phyloP scores from a whole-genome alignment of 768 basidiomycete species.

The Hirschioporus abietinus region DNA sequence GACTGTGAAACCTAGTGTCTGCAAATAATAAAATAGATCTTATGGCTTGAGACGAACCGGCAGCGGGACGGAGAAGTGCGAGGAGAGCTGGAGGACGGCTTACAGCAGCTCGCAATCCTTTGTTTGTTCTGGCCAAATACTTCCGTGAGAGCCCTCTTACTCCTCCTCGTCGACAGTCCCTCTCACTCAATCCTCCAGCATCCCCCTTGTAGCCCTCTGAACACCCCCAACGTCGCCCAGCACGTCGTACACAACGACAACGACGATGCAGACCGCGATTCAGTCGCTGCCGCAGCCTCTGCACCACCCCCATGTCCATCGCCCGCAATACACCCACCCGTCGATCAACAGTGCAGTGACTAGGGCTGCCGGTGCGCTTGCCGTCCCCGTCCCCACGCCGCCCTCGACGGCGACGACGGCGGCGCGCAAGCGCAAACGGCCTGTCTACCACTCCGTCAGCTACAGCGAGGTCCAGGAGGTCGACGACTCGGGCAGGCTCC shows the following conservation, averaged over 20 bases:
- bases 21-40: too few relatives aligned
- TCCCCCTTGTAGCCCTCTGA: constrained; percentile 17
- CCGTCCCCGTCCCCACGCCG: constrained; percentile 55
- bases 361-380: background rate
- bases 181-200: background rate
- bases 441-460: constrained; percentile 74
- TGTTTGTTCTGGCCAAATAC: constrained; percentile 6
- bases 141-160: constrained; percentile 6
- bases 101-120: background rate
- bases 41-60: background rate
- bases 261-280: constrained; percentile 69
- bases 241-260: constrained; percentile 44
- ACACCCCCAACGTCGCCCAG: constrained; percentile 29
- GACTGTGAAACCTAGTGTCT: background rate
- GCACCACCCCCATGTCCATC: constrained; percentile 23
- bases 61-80: background rate
- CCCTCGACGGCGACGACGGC: constrained; percentile 49
- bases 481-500: constrained; percentile 66
- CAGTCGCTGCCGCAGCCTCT: constrained; percentile 61
- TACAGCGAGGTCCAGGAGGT: constrained; percentile 88
- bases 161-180: background rate
- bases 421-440: constrained; percentile 73
- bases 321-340: background rate
- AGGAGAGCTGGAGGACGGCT: background rate
- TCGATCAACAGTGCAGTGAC: background rate